Conservation (phyloP, 768 basidiomycete genomes). For the Amanita phalloides region DNA sequence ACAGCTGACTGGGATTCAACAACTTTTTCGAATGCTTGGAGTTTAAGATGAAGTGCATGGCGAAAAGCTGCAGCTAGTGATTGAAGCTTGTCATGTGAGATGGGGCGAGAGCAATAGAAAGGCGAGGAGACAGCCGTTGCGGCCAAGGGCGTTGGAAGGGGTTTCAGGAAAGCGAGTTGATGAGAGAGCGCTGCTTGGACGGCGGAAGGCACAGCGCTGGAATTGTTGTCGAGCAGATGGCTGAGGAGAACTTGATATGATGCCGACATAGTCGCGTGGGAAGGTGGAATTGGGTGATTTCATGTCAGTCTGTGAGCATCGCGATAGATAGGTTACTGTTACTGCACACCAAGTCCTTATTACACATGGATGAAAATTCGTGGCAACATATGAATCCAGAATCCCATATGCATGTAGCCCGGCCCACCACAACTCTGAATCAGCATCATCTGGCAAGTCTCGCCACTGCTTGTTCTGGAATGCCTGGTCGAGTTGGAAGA, state of each 20-base stretch:
- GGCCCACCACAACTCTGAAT: no score
- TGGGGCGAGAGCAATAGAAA: constrained; percentile 33
- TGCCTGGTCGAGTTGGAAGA: no score
- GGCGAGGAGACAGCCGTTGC: constrained; percentile 47
- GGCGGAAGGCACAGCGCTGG: constrained; percentile 33
- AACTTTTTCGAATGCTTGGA: constrained; percentile 27
- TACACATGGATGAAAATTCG: no score
- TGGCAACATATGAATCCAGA: no score
- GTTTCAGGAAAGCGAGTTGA: constrained; percentile 39
- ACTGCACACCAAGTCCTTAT: no score
- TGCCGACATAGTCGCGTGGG: no score
- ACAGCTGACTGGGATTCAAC: constrained; percentile 20
- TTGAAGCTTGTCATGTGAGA: constrained; percentile 35
- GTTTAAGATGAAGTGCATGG: constrained; percentile 47
- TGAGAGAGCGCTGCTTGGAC: constrained; percentile 48
- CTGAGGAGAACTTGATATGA: constrained; percentile 17
- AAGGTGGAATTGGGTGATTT: no score
- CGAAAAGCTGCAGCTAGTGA: constrained; percentile 45
- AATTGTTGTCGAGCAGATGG: constrained; percentile 36
- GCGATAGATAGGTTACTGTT: no score
- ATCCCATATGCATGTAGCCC: no score
- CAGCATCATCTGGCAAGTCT: no score
- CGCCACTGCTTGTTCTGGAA: no score
- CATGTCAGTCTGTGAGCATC: no score
- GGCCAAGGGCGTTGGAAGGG: constrained; percentile 45